Conservation (phyloP, 2,329 filamentous ascomycete species). For the Penicillium janthinellum region DNA sequence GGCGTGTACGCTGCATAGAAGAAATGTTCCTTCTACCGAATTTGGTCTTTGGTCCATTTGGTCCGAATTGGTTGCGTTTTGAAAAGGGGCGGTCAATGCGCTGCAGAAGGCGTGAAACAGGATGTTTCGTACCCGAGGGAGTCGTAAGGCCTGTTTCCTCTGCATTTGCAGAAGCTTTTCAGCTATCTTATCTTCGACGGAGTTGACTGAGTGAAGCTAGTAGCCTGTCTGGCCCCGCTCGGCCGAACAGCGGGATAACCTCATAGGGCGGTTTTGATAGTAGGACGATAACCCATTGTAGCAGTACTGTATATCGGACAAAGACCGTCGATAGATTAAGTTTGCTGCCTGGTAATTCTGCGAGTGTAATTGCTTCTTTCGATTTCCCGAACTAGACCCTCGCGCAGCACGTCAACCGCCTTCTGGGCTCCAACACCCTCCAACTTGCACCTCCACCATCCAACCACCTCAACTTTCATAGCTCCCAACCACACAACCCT, state of each 20-base stretch:
- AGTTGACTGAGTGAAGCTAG: not conserved
- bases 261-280: not conserved
- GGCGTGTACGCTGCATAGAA: slow-evolving; percentile 32
- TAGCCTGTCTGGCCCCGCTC: not conserved
- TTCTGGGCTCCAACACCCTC: too few species aligned
- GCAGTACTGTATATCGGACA: not conserved
- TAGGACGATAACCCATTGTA: not conserved
- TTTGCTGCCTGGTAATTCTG: not conserved
- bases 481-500: not conserved
- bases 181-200: too few species aligned
- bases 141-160: not conserved
- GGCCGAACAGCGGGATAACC: not conserved
- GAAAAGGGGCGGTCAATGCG: not conserved
- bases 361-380: too few species aligned
- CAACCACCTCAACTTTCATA: not conserved
- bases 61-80: not conserved
- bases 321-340: too few species aligned
- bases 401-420: not conserved
- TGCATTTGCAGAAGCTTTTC: not conserved
- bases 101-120: not conserved
- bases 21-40: slow-evolving; percentile 18
- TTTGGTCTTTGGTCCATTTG: not conserved
- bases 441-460: not conserved
- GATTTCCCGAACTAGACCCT: too few species aligned
- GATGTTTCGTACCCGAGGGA: not conserved